Evolutionary conservation across 768 basidiomycete species (phyloP), one percentile per base, ranked within the genome.

Genomic region (Kwoniella bestiolae): DNA sequence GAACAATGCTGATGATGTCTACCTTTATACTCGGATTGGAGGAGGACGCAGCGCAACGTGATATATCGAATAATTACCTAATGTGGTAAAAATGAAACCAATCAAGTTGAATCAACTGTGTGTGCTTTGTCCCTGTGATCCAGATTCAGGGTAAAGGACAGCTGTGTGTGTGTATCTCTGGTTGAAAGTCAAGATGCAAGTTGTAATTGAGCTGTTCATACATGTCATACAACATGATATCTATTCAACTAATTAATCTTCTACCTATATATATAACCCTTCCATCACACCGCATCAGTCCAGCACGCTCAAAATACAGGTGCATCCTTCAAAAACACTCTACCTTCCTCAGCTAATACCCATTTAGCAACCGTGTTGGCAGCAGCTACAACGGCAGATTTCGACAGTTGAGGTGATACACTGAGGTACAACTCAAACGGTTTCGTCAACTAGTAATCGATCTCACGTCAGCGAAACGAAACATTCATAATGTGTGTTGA

Each of bases 381-480:
- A 4, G 93, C 91, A 12, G 88, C 87, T 14, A 97, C 88, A 1
- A 87, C 89, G 0, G 91, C 92, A 56, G 88, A 89, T 84, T 97
- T 97, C 5, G 95, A 91, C 57, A 97, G 77, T 52, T 86, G 84
- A 9, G 92, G 91, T 0, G 92, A 91, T 14, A 94, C 79, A 0
- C 90, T 85, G 55, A 95, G 82, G 77, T 96, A 98, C 16, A 98
- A 82, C 79, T 98, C 96, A 75, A 96, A 97, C 0, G 89, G 89
- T 74, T 93, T 90, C 0, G 94, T 96, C 64, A 94, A 90, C 94
- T 98, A 75, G 45, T 25, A 67, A n/a, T 11, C 38, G 6, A 16
- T 28, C 18, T 38, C 53, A 47, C 32, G 25, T 47, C 25, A 29
- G 28, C 28, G 14, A 16, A 11, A 23, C 21, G 6, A 11, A 9